Conservation (phyloP, 176 grass and related monocot genomes). For the Stipa capillata region DNA sequence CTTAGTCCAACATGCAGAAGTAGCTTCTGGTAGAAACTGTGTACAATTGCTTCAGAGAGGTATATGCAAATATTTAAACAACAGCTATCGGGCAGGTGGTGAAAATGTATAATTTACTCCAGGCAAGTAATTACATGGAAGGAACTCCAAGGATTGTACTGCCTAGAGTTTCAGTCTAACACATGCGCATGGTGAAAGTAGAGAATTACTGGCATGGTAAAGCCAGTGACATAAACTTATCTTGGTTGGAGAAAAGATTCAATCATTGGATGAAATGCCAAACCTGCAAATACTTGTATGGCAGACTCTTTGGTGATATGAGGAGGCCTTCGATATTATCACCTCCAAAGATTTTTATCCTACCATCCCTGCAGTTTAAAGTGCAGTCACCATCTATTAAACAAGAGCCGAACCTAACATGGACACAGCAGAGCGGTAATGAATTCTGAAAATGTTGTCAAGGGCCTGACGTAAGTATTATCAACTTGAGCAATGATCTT, state of each 20-base stretch:
- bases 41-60: not conserved
- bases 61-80: not conserved
- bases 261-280: not conserved
- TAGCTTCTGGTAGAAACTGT: not conserved
- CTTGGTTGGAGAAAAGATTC: not conserved
- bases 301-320: slow-evolving; percentile 69
- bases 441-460: not conserved
- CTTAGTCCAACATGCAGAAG: not conserved
- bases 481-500: not conserved
- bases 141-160: not conserved
- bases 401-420: not conserved
- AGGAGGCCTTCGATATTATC: slow-evolving; percentile 88
- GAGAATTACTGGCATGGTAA: not conserved
- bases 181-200: not conserved
- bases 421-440: not conserved
- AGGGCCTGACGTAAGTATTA: not conserved
- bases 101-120: not conserved
- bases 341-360: slow-evolving; percentile 88
- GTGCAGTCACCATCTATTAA: not conserved
- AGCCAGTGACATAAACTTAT: not conserved
- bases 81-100: not conserved
- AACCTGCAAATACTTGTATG: slow-evolving; percentile 89
- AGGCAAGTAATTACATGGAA: not conserved
- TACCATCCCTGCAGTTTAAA: slow-evolving; percentile 64
- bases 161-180: not conserved